Conservation (phyloP, 805 yeast genomes). For the Candida railenensis region DNA sequence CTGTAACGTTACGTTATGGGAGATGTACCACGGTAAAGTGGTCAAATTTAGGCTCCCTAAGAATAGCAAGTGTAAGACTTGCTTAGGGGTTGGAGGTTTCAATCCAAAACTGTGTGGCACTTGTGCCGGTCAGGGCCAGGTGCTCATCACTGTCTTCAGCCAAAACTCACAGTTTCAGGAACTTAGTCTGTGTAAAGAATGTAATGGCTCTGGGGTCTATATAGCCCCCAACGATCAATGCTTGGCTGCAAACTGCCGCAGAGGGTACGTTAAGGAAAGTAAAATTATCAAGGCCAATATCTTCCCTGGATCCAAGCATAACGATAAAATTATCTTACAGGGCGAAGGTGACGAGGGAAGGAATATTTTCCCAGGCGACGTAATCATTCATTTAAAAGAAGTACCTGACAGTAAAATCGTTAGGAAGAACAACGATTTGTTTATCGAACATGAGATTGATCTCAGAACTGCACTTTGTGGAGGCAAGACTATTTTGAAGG, state of each 20-base stretch:
- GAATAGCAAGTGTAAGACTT: constrained; percentile 46
- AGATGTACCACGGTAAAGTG: constrained; percentile 57
- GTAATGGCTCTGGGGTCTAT: constrained; percentile 35
- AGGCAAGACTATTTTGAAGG: constrained; percentile 41
- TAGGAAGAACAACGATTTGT: constrained; percentile 45
- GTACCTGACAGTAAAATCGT: constrained; percentile 35
- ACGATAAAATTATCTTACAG: constrained; percentile 51
- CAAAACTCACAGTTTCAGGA: constrained; percentile 40
- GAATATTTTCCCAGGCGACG: constrained; percentile 64
- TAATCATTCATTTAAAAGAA: constrained; percentile 53
- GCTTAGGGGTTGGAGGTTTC: constrained; percentile 54
- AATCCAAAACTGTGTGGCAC: constrained; percentile 34
- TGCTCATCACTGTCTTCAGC: constrained; percentile 45
- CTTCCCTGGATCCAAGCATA: constrained; percentile 54
- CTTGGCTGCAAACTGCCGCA: constrained; percentile 18
- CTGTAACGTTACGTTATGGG: constrained; percentile 51
- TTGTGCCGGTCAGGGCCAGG: constrained; percentile 46
- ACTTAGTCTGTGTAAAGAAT: constrained; percentile 28
- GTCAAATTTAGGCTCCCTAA: constrained; percentile 55
- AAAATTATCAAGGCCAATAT: constrained; percentile 53
- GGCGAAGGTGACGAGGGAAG: constrained; percentile 68
- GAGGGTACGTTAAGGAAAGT: constrained; percentile 48
- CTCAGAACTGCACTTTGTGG: constrained; percentile 57
- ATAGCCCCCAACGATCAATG: constrained; percentile 22
- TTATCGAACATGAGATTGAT: constrained; percentile 45